Percentiles rank a stretch among this genome's conserved stretches.
Evolutionary conservation across 148 eudicot species (phyloP).

Genomic region (Chenopodium quinoa): DNA sequence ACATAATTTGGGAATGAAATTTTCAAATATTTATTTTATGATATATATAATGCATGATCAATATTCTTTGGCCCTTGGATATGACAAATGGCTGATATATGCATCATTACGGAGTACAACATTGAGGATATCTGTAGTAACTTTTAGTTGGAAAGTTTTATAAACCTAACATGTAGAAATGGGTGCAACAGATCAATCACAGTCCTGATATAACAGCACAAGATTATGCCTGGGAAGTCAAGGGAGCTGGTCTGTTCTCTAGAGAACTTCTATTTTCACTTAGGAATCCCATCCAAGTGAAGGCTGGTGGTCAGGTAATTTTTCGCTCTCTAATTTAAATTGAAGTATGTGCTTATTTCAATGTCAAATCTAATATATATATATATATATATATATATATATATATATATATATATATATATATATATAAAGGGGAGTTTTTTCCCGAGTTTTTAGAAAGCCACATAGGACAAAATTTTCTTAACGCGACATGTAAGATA

Average conservation of each 20-base stretch:
- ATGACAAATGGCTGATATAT: too few species aligned
- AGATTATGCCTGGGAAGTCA: constrained; percentile 79
- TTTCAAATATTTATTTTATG: background rate
- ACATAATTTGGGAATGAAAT: too few species aligned
- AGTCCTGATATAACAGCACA: constrained; percentile 63
- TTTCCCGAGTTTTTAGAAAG: too few species aligned
- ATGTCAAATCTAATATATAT: background rate
- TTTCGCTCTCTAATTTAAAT: background rate
- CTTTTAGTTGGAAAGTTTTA: constrained; percentile 7
- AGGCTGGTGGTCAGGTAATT: constrained; percentile 87
- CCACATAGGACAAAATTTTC: too few species aligned
- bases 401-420: too few species aligned
- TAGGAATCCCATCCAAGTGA: constrained; percentile 63
- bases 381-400: too few species aligned
- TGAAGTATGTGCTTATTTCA: background rate
- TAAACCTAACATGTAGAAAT: constrained; percentile 9
- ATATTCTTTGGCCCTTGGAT: background rate
- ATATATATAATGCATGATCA: background rate
- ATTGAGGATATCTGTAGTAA: background rate
- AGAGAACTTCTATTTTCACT: constrained; percentile 78
- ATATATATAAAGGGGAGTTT: too few species aligned
- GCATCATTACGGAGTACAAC: too few species aligned
- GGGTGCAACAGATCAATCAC: constrained; percentile 74
- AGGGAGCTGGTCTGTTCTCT: constrained; percentile 92
- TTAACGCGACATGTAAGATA: too few species aligned